phyloP scores from a whole-genome alignment of 2,329 filamentous ascomycete species.

The Herpotrichia juniperi region DNA sequence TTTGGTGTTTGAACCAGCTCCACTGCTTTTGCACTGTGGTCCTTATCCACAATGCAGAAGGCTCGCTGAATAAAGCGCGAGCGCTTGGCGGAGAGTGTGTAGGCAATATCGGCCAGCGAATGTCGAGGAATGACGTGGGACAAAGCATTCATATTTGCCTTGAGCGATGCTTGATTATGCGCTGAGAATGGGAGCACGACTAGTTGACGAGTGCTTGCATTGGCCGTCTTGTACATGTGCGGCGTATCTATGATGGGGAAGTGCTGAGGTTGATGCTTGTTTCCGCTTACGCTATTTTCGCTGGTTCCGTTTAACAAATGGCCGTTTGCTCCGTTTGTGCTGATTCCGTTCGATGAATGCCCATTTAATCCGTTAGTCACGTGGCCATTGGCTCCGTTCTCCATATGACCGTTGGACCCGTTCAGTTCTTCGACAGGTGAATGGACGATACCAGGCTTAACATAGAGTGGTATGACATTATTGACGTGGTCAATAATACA shows the following conservation, averaged over 20 bases:
- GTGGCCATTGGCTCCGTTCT: neutral
- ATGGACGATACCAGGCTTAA: constrained; percentile 1
- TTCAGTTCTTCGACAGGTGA: neutral
- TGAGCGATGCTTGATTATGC: constrained; percentile 14
- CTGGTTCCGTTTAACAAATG: neutral
- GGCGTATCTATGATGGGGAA: neutral
- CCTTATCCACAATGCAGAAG: constrained; percentile 10
- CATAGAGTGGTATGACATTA: neutral
- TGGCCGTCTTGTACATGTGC: neutral
- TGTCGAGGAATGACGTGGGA: neutral
- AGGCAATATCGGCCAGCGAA: constrained; percentile 17
- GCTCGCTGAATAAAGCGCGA: constrained; percentile 9
- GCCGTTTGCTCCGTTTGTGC: neutral
- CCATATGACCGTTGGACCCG: neutral
- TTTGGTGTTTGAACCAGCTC: neutral
- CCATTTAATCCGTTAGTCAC: neutral
- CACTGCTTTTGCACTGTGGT: neutral
- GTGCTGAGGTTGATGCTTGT: neutral
- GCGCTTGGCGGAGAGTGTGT: constrained; percentile 16
- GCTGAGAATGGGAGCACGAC: constrained; percentile 22
- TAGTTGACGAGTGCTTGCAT: constrained; percentile 1
- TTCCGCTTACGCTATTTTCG: neutral
- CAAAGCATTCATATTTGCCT: constrained; percentile 5
- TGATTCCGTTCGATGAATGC: neutral
- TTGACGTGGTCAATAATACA: constrained; percentile 8